Base-by-base conservation (phyloP, 257 asterid genomes). In the Asclepias syriaca region DNA sequence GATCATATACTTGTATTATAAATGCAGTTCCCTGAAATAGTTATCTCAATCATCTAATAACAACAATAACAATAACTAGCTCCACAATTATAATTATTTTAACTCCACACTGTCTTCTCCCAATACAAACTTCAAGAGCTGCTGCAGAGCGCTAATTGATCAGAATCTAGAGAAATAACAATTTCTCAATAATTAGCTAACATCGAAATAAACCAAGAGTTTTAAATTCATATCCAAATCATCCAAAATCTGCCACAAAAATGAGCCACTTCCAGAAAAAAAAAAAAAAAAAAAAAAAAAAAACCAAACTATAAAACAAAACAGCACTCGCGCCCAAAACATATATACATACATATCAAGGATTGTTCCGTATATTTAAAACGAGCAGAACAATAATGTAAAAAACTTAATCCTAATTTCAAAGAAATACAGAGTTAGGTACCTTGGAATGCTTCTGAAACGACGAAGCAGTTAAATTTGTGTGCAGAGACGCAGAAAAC, bases 381-480 rank as follows among this genome's bases (percentile, higher is more conserved):
- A 8, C 6, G 5, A 27, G 9, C 50, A 40, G 1, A n/a, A 57
- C 2, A 0, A 34, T 29, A 51, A 34, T 10, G 2, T 15, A 34
- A 55, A 2, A 4, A 8, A 32, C 16, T 22, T 6, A 54, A 15
- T 14, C 13, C 12, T 10, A 21, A 34, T 61, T 61, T 16, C 46
- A 34, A 19, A 14, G 6, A 49, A 48, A 68, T 19, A 68, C 4
- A 60, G 68, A 72, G 73, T 37, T n/a, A 58, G 58, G 51, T 27
- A 88, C 91, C 89, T 76, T 85, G 71, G 87, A 77, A 27, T 45
- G 75, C 14, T 72, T 84, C 50, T 24, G 63, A 61, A 75, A 72
- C 49, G 82, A 60, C 37, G 77, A 69, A 65, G 77, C 43, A 8
- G 70, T 12, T 37, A 66, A 66, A 49, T 16, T 19, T 72, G 73